phyloP scores from a whole-genome alignment of 2,329 filamentous ascomycete species.

The Aspergillus aculeatinus region DNA sequence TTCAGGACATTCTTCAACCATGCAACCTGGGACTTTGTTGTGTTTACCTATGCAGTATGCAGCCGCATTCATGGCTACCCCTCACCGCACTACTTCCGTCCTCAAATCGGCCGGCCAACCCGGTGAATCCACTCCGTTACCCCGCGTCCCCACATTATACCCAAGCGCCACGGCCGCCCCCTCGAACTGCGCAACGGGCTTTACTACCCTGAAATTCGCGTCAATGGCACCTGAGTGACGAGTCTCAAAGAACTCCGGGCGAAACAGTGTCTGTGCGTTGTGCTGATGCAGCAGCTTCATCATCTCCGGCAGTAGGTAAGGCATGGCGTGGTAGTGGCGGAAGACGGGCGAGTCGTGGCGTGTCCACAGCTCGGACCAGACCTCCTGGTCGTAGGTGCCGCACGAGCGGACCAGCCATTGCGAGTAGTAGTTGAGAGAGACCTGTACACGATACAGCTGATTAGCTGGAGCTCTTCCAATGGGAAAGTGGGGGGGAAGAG shows the following conservation, averaged over 20 bases:
- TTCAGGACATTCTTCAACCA: too few species aligned
- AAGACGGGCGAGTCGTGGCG: conserved; percentile 48
- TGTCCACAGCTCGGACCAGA: conserved; percentile 51
- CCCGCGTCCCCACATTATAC: conserved; percentile 52
- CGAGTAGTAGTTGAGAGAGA: conserved; percentile 12
- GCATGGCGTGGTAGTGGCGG: conserved; percentile 53
- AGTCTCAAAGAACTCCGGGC: conserved; percentile 51
- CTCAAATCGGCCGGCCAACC: conserved; percentile 48
- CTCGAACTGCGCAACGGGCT: conserved; percentile 46
- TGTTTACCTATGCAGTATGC: too few species aligned
- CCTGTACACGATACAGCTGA: background rate
- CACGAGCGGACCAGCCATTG: conserved; percentile 11
- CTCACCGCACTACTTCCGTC: too few species aligned
- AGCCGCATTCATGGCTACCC: too few species aligned
- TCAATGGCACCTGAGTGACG: conserved; percentile 33
- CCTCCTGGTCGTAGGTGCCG: conserved; percentile 1
- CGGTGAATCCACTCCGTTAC: conserved; percentile 51
- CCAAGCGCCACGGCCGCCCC: conserved; percentile 40
- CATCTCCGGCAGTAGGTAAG: conserved; percentile 42
- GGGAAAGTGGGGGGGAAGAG: background rate
- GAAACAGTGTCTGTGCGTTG: conserved; percentile 44
- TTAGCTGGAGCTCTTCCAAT: background rate
- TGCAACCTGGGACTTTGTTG: too few species aligned
- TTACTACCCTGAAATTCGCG: conserved; percentile 41
- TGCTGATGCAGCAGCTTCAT: conserved; percentile 33